These are phyloP conservation scores for Thinopyrum elongatum DNA, from an alignment of 176 grass and related monocot species.

Conservation along the genomic window DNA sequence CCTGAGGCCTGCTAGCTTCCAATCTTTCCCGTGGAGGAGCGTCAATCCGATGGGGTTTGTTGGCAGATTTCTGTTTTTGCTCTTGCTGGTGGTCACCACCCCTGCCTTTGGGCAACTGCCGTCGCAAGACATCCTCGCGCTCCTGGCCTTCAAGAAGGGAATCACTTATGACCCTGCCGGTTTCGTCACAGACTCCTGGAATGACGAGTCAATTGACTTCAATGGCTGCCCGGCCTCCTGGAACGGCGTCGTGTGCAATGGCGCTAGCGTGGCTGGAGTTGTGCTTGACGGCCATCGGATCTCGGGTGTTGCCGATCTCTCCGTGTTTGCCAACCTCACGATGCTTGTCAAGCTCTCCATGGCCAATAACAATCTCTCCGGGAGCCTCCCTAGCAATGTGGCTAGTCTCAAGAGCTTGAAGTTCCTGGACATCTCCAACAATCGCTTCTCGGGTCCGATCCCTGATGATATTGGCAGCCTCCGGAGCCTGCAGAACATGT, in stretches of 20 bases:
- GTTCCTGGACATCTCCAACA: conserved; percentile 79
- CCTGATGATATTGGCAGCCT: conserved; percentile 66
- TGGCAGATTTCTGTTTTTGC: conserved; percentile 42
- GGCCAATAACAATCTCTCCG: conserved; percentile 84
- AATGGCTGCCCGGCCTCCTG: conserved; percentile 93
- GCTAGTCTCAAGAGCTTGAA: conserved; percentile 73
- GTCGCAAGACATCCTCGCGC: conserved; percentile 80
- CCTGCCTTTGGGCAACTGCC: conserved; percentile 75
- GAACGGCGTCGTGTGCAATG: conserved; percentile 93
- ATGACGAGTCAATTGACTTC: conserved; percentile 88
- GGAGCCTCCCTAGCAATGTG: conserved; percentile 56
- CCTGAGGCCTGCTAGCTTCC: conserved; percentile 27
- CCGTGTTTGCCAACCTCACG: conserved; percentile 83
- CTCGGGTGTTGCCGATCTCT: conserved; percentile 64
- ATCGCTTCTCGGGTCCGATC: conserved; percentile 61
- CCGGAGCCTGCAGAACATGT: conserved; percentile 75
- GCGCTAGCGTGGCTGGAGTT: conserved; percentile 73
- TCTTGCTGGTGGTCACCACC: conserved; percentile 36
- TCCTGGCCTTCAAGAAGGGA: conserved; percentile 96
- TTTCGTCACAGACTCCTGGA: conserved; percentile 88
- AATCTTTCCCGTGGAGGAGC: background rate
- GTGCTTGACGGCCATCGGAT: conserved; percentile 77
- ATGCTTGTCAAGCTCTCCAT: conserved; percentile 81
- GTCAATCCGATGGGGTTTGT: conserved; percentile 65
- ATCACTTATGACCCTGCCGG: conserved; percentile 77